These are phyloP conservation scores for Xenoacremonium recifei DNA, from an alignment of 2,329 filamentous ascomycete species.

Conservation along the genomic window DNA sequence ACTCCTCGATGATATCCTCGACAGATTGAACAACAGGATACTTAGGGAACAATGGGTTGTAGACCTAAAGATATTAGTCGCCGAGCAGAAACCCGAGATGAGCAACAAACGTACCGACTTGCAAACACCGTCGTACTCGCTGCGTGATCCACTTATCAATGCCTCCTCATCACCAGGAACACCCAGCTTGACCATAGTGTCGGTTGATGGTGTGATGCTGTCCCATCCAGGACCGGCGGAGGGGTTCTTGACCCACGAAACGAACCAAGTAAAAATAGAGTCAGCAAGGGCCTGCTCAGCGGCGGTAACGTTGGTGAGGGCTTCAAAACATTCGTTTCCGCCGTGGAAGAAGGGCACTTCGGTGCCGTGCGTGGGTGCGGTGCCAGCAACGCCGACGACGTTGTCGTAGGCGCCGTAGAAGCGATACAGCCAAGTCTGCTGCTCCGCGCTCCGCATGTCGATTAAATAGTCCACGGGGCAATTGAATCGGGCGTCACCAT, in stretches of 20 bases:
- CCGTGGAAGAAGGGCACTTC: slow-evolving; percentile 46
- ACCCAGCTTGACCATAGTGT: slow-evolving; percentile 18
- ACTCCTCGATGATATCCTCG: background rate
- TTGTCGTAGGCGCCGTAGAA: slow-evolving; percentile 43
- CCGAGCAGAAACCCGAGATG: background rate
- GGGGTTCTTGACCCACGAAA: slow-evolving; percentile 44
- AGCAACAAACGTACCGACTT: slow-evolving; percentile 12
- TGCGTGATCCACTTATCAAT: slow-evolving; percentile 2
- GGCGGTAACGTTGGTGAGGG: slow-evolving; percentile 30
- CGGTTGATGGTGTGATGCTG: slow-evolving; percentile 18
- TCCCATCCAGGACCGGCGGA: slow-evolving; percentile 40
- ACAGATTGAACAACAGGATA: slow-evolving; percentile 12
- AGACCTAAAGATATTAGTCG: slow-evolving; percentile 7
- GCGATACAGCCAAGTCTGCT: slow-evolving; percentile 42
- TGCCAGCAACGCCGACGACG: slow-evolving; percentile 29
- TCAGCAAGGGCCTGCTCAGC: slow-evolving; percentile 40
- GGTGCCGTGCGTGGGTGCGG: slow-evolving; percentile 24
- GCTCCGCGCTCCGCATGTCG: slow-evolving; percentile 35
- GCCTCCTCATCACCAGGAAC: slow-evolving; percentile 20
- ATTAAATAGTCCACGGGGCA: slow-evolving; percentile 39
- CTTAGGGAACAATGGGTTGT: slow-evolving; percentile 6
- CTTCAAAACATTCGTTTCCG: slow-evolving; percentile 41
- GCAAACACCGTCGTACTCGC: slow-evolving; percentile 17
- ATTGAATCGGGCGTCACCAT: slow-evolving; percentile 46
- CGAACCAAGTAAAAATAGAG: slow-evolving; percentile 41